Evolutionary conservation across 176 grass and related monocot species (phyloP).

Genomic region (Rhynchospora pubera): DNA sequence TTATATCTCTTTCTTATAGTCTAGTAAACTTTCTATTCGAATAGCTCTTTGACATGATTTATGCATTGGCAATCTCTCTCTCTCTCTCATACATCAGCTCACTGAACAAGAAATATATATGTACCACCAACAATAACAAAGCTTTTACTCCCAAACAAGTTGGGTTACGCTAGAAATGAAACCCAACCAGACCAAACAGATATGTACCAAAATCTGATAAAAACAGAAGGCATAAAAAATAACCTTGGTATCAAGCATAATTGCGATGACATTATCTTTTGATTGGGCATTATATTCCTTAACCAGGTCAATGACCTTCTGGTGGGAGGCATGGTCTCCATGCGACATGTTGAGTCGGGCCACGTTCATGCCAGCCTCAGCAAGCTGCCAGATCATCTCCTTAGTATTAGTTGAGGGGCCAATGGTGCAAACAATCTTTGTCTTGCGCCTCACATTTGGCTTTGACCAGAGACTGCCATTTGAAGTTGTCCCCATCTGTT

Average conservation of each 20-base stretch:
- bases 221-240: conserved; percentile 6
- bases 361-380: conserved; percentile 86
- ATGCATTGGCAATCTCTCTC: too few species aligned
- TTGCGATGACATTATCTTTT: conserved; percentile 75
- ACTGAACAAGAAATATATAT: neutral
- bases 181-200: too few species aligned
- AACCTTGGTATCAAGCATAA: conserved; percentile 98
- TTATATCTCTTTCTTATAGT: neutral
- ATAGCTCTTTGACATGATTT: neutral
- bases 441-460: conserved; percentile 86
- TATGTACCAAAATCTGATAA: too few species aligned
- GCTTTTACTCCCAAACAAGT: too few species aligned
- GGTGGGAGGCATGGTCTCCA: conserved; percentile 85
- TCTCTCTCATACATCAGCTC: too few species aligned
- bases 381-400: conserved; percentile 93
- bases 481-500: conserved; percentile 41
- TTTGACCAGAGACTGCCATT: conserved; percentile 59
- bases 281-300: conserved; percentile 89
- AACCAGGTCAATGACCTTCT: conserved; percentile 88
- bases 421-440: conserved; percentile 97
- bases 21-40: neutral
- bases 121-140: too few species aligned
- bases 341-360: conserved; percentile 93
- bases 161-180: too few species aligned
- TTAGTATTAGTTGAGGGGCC: conserved; percentile 89